phyloP scores from a whole-genome alignment of 495 filamentous ascomycete genomes.

The Podospora comata region DNA sequence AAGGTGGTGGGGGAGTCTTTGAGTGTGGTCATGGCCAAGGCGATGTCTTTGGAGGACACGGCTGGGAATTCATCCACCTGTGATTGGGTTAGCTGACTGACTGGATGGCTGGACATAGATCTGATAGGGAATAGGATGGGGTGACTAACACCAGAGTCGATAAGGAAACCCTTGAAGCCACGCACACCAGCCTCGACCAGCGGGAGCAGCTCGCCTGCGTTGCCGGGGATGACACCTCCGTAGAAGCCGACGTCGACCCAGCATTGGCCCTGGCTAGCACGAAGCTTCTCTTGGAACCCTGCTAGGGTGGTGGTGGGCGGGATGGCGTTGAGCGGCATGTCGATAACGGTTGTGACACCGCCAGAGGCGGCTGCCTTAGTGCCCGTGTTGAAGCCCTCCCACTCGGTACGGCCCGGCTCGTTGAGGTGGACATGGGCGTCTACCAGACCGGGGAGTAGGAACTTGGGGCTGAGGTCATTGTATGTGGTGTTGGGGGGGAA shows the following conservation, averaged over 20 bases:
- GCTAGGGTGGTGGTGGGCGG: constrained; percentile 90
- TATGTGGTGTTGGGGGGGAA: constrained; percentile 75
- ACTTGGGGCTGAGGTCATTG: constrained; percentile 78
- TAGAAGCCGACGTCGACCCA: constrained; percentile 99
- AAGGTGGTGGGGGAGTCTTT: constrained; percentile 75
- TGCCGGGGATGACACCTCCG: constrained; percentile 91
- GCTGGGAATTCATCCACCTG: constrained; percentile 95
- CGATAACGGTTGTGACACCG: constrained; percentile 95
- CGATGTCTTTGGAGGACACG: constrained; percentile 74
- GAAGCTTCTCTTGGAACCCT: constrained; percentile 78
- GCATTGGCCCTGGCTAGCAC: constrained; percentile 82
- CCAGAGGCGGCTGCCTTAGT: constrained; percentile 92
- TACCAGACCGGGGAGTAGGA: constrained; percentile 87
- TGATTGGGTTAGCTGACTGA: constrained; percentile 15
- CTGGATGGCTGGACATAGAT: neutral
- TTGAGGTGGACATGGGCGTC: constrained; percentile 98
- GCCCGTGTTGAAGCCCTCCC: constrained; percentile 95
- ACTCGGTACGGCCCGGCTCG: constrained; percentile 95
- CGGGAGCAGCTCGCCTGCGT: constrained; percentile 71
- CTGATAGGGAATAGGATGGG: neutral
- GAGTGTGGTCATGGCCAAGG: constrained; percentile 72
- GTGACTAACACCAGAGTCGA: constrained; percentile 84
- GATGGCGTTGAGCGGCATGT: constrained; percentile 98
- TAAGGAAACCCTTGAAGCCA: constrained; percentile 97
- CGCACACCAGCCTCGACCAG: constrained; percentile 82